Percentiles rank a stretch among this genome's conserved stretches.
phyloP scores from a whole-genome alignment of 2,329 filamentous ascomycete species.

The Gaeumannomyces sp. region DNA sequence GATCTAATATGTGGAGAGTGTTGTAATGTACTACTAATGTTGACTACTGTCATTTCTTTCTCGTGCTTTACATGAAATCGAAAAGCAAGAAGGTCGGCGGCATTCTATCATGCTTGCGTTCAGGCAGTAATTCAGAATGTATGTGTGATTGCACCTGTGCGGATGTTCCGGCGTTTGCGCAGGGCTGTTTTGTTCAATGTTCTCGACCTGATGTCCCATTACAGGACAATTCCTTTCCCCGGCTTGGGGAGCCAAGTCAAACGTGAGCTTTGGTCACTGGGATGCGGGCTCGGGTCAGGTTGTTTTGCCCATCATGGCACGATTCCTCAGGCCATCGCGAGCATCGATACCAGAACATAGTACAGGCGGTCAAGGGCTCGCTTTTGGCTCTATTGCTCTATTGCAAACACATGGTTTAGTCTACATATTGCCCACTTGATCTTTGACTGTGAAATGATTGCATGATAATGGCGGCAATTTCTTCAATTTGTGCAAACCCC shows the following conservation, averaged over 20 bases:
- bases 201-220: too few relatives aligned
- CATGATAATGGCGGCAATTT: not conserved
- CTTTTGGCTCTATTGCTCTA: too few relatives aligned
- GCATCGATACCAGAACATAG: not conserved
- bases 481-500: not conserved
- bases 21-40: not conserved
- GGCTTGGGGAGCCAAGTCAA: too few relatives aligned
- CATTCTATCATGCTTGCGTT: too few relatives aligned
- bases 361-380: not conserved
- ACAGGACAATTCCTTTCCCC: not conserved
- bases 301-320: not conserved
- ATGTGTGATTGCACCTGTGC: too few relatives aligned
- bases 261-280: not conserved
- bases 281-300: not conserved
- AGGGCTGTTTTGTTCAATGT: too few relatives aligned
- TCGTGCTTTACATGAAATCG: too few relatives aligned
- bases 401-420: not conserved
- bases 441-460: not conserved
- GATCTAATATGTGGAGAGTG: not conserved
- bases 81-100: too few relatives aligned
- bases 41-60: too few relatives aligned
- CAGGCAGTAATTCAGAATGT: too few relatives aligned
- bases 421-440: not conserved
- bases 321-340: not conserved
- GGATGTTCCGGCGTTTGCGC: not conserved